These are phyloP conservation scores for Candida berthetii DNA, from an alignment of 805 yeast species.

Conservation along the genomic window DNA sequence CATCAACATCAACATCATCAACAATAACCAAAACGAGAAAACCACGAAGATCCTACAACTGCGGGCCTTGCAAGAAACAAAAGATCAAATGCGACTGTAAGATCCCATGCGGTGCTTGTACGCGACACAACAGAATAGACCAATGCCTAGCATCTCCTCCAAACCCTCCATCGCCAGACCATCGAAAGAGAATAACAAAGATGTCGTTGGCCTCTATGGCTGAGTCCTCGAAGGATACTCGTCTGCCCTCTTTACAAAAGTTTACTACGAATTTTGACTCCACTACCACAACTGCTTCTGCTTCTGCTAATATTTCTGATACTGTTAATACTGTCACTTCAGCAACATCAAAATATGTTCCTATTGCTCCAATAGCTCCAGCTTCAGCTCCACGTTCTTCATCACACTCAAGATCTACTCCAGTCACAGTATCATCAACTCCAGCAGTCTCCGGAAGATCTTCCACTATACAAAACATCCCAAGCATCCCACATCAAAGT, in stretches of 20 bases:
- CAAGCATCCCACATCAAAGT: too few species aligned
- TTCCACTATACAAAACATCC: too few species aligned
- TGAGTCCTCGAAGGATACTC: background rate
- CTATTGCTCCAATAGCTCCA: slow-evolving; percentile 6
- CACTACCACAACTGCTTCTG: too few species aligned
- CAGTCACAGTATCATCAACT: too few species aligned
- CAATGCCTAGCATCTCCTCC: slow-evolving; percentile 36
- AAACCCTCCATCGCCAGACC: slow-evolving; percentile 35
- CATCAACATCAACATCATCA: background rate
- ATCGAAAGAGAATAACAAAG: slow-evolving; percentile 17
- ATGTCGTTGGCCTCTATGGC: background rate
- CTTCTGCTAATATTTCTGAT: too few species aligned
- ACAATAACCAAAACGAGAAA: slow-evolving; percentile 18
- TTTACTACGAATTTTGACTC: background rate
- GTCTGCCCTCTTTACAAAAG: background rate
- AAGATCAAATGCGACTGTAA: slow-evolving; percentile 47
- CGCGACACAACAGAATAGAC: slow-evolving; percentile 28
- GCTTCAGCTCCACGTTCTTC: background rate
- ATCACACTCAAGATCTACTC: too few species aligned
- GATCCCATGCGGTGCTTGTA: slow-evolving; percentile 42
- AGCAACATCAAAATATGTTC: background rate
- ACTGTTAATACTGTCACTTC: too few species aligned
- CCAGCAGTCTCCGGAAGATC: too few species aligned
- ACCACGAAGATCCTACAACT: slow-evolving; percentile 44
- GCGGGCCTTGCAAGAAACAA: slow-evolving; percentile 50